Evolutionary conservation across 345 rosid species (phyloP), one percentile per base, ranked within the genome.

Genomic region (Linum usitatissimum): DNA sequence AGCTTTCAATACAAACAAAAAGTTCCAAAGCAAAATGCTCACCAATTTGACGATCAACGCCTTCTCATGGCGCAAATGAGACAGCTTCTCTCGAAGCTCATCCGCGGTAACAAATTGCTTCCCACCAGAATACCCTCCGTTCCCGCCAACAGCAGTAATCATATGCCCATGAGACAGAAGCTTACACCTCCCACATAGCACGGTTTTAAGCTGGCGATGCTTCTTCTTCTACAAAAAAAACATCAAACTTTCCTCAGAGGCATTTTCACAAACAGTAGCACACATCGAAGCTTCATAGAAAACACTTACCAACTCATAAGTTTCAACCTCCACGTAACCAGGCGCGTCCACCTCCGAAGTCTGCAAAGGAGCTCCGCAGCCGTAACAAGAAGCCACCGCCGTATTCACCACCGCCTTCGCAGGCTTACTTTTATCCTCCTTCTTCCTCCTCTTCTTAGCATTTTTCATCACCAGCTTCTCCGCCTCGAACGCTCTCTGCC

Each of bases 301-400:
- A 18, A 10, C 13, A 30, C 31, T 12, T 75, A 92, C 96, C 98
- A 92, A 70, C 57, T 81, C 83, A 64, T 87, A 92, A 56, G 86
- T 87, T 28, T 74, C 70, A 5, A 70, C 60, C 61, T 85, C 84
- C 28, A 89, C 90, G 39, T 79, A 89, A 20, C 96, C 98, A 9
- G 98, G 98, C 66, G 86, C 79, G 66, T 89, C 96, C 17, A 57
- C 34, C 36, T 89, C 93, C 66, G 68, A 67, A 1, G 90, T 89
- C 71, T 92, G 96, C 81, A 92, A 78, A 39, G 96, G 95, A 74
- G 98, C 95, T 70, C 98, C 98, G 38, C 98, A 89, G 0, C 98
- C 98, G 36, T 92, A 92, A 57, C 98, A 92, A 70, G 77, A 70
- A 9, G 85, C 78, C 19, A 77, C 71, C 0, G 73, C 79, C 2